A percentile compares a stretch with the other conserved stretches of the same genome.
phyloP scores from a whole-genome alignment of 1,284 basidiomycete genomes.

The Anthracocystis walkeri region DNA sequence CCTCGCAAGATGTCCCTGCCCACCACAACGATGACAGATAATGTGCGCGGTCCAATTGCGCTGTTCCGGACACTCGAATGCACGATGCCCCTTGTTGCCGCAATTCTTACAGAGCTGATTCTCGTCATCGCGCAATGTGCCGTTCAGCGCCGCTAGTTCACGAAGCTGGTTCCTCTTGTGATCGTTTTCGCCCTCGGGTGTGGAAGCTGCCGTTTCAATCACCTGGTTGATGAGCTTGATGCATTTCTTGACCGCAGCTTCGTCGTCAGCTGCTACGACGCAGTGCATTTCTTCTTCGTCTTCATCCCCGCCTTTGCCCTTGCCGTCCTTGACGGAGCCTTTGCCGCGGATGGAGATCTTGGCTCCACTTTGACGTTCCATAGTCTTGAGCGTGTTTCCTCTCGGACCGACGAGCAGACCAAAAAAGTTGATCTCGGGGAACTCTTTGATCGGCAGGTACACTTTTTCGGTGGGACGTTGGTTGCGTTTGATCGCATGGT shows the following conservation, averaged over 20 bases:
- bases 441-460: slow-evolving; percentile 99
- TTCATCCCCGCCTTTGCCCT: slow-evolving; percentile 88
- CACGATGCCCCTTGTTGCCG: slow-evolving; percentile 80
- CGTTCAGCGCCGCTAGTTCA: slow-evolving; percentile 96
- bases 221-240: slow-evolving; percentile 96
- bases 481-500: slow-evolving; percentile 84
- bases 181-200: slow-evolving; percentile 98
- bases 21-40: slow-evolving; percentile 67
- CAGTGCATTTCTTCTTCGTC: slow-evolving; percentile 99
- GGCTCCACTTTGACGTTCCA: slow-evolving; percentile 97
- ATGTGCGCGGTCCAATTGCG: slow-evolving; percentile 67
- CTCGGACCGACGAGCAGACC: slow-evolving; percentile 97
- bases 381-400: slow-evolving; percentile 98
- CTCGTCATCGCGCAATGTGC: slow-evolving; percentile 98
- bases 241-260: slow-evolving; percentile 89
- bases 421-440: slow-evolving; percentile 99
- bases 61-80: slow-evolving; percentile 67
- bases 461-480: slow-evolving; percentile 86
- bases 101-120: slow-evolving; percentile 99
- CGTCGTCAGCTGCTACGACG: slow-evolving; percentile 90
- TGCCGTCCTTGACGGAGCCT: slow-evolving; percentile 98
- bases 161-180: slow-evolving; percentile 99
- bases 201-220: slow-evolving; percentile 98
- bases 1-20: slow-evolving; percentile 67
- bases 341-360: slow-evolving; percentile 99